Conservation (phyloP, 768 basidiomycete species). For the Phaeotremella fagi region DNA sequence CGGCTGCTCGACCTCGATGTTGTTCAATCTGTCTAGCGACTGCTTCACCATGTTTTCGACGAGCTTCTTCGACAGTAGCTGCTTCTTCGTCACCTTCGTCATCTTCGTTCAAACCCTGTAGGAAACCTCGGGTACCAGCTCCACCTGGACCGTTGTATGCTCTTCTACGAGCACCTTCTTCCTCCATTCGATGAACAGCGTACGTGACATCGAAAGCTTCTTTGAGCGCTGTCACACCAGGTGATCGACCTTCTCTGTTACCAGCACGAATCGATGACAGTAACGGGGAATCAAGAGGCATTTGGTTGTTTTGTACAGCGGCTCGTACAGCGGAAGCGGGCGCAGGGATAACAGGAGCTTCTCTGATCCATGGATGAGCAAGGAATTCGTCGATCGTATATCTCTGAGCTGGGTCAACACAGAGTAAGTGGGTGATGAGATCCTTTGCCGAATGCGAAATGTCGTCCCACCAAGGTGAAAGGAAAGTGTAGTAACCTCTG, state of each 20-base stretch:
- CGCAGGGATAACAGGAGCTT: constrained; percentile 56
- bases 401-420: constrained; percentile 89
- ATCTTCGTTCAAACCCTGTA: constrained; percentile 86
- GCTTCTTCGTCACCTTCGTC: constrained; percentile 68
- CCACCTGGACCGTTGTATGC: constrained; percentile 76
- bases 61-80: constrained; percentile 55
- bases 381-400: constrained; percentile 99
- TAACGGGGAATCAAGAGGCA: constrained; percentile 81
- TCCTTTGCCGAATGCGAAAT: constrained; percentile 85
- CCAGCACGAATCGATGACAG: constrained; percentile 73
- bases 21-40: constrained; percentile 50
- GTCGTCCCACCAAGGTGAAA: constrained; percentile 99
- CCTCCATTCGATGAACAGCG: constrained; percentile 98
- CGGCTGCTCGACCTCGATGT: constrained; percentile 47
- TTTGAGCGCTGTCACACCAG: constrained; percentile 85
- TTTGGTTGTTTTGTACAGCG: constrained; percentile 42
- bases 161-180: constrained; percentile 83
- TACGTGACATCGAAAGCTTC: constrained; percentile 99
- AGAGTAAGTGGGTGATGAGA: constrained; percentile 86
- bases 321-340: constrained; percentile 52
- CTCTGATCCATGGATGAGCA: constrained; percentile 87
- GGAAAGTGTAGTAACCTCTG: constrained; percentile 92
- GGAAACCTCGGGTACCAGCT: constrained; percentile 69
- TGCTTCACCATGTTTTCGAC: constrained; percentile 50
- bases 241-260: constrained; percentile 72